Base-by-base conservation (phyloP, 2,329 filamentous ascomycete genomes). In the Sarocladium kiliense region DNA sequence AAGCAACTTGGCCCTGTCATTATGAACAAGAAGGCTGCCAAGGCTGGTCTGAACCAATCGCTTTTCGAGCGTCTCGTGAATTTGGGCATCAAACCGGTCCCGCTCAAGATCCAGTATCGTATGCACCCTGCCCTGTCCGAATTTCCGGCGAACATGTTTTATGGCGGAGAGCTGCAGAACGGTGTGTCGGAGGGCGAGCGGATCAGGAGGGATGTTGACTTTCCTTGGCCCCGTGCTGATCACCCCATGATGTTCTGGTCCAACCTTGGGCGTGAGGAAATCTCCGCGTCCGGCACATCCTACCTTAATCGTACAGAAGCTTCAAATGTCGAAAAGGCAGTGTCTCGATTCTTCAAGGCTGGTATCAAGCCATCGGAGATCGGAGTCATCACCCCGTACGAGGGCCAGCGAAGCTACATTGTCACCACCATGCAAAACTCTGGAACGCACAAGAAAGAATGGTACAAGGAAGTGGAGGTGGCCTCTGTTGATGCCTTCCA, bases 191-290 rank as follows among this genome's bases (percentile, higher is more conserved):
- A 89, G 68, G 86, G 90, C 62, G 88, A 96, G 66, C 87, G 94
- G 58, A 80, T 97, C 60, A 87, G 93, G 59, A 88, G 88, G 61
- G 93, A 99, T 64, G 91, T 99, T 26, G 94, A 99, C 71, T 99
- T 99, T 70, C 94, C 94, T 12, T 99, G 94, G 94, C 94, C 94
- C 2, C 90, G 96, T 27, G 84, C 79, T 19, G 93, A 97, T 68
- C 91, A 86, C 63, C 94, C 94, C 2, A 99, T 99, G 94, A 97
- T 97, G 94, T 99, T 99, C 76, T 99, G 94, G 94, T 96, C 91
- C 25, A 99, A 99, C 68, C 77, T 97, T 55, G 94, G 94, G 58
- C 96, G 95, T 58, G 94, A 99, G 71, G 94, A 99, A 71, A 99
- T 99, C 53, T 97, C 93, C 6, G 94, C 94, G 1, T 97, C 92